Evolutionary conservation across 306 rosid genomes (phyloP), one percentile per base, ranked within the genome.

Genomic region (Vigna mungo): DNA sequence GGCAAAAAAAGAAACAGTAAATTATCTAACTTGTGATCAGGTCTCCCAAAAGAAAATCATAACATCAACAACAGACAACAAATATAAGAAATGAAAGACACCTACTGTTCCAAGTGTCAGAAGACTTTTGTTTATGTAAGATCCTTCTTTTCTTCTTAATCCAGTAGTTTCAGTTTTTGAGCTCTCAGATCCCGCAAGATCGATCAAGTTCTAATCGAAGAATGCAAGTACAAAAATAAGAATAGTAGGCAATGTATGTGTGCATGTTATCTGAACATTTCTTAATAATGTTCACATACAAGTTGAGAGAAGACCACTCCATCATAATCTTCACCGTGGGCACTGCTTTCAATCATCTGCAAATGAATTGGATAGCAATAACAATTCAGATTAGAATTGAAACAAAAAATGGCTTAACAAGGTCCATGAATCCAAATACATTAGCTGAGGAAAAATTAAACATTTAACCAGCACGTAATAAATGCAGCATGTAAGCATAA

Each of bases 331-430:
- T 96, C 98, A 68, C 99, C 99, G 30, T 84, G 90, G 68, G 83
- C 94, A 84, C 99, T 92, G 84, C 99, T 96, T 91, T 96, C 99
- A 86, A 96, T 84, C 99, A 96, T 96, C 98, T 96, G 93, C 88
- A 88, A 71, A 79, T 77, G 76, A 66, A 81, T 71, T 12, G 61
- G 60, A 71, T 58, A 23, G 18, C 41, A 72, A 68, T 53, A 49
- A 49, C 17, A 65, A 54, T 56, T 39, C 63, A 80, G 17, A 44
- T 62, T 48, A 75, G 63, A 37, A 49, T 39, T 46, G 66, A 75
- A 47, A 68, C 41, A 64, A 68, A 41, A 21, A 37, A 21, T 48
- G 55, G 20, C 44, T 39, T 17, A 14, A 27, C 25, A 14, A 65
- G 37, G 67, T 36, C 58, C 69, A 43, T 53, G 60, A 56, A 16